Evolutionary conservation across 345 rosid species (phyloP).

Genomic region (Gossypium thurberi): DNA sequence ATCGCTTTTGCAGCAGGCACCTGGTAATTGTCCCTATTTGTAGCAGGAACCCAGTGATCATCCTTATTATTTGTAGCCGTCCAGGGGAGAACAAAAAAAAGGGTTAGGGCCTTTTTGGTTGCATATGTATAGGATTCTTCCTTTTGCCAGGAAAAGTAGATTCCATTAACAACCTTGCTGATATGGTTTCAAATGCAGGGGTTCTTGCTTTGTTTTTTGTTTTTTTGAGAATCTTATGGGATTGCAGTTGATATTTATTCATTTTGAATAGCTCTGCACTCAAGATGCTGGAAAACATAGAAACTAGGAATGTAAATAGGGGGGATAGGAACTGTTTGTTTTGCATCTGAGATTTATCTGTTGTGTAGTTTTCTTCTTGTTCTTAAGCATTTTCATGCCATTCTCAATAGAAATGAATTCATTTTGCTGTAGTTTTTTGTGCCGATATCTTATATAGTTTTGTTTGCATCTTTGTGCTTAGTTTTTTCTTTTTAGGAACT

Average conservation of each 20-base stretch:
- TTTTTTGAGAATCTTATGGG: conserved; percentile 6
- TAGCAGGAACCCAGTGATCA: conserved; percentile 10
- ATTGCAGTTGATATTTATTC: conserved; percentile 8
- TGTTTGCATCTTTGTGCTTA: background rate
- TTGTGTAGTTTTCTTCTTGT: background rate
- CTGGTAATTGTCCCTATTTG: background rate
- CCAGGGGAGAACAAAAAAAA: background rate
- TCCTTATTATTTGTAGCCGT: background rate
- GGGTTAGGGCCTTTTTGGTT: conserved; percentile 2
- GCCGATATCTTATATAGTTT: background rate
- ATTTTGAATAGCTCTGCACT: background rate
- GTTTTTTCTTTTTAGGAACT: too few species aligned
- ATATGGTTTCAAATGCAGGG: conserved; percentile 9
- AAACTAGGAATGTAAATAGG: conserved; percentile 18
- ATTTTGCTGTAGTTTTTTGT: background rate
- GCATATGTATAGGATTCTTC: background rate
- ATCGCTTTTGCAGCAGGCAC: conserved; percentile 18
- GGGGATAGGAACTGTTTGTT: conserved; percentile 16
- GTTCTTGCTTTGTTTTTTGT: background rate
- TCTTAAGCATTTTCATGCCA: background rate
- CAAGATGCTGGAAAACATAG: conserved; percentile 8
- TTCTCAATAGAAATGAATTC: background rate
- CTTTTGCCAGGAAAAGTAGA: conserved; percentile 11
- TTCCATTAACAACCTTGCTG: conserved; percentile 9
- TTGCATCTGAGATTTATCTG: background rate